A percentile compares a stretch with the other conserved stretches of the same genome.
phyloP scores from a whole-genome alignment of 805 yeast species.

The Starmerella stellata region DNA sequence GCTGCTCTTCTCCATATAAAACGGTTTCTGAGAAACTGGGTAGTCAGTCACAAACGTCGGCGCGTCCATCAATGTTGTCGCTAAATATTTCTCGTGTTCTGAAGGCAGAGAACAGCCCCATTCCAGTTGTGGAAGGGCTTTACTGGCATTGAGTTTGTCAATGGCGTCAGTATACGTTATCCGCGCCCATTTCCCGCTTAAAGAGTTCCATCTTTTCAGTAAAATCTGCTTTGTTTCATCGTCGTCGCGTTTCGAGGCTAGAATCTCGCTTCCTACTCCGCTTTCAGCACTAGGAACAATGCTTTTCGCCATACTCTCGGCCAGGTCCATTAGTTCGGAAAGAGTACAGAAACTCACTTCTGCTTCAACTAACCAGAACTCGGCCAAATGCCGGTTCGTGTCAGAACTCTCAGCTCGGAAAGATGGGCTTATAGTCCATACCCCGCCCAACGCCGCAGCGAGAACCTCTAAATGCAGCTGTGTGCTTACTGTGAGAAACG shows the following conservation, averaged over 20 bases:
- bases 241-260: constrained; percentile 20
- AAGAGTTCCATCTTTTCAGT: constrained; percentile 45
- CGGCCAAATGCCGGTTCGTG: constrained; percentile 79
- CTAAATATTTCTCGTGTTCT: constrained; percentile 83
- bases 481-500: constrained; percentile 74
- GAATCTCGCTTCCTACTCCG: constrained; percentile 15
- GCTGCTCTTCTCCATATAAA: constrained; percentile 56
- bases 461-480: constrained; percentile 79
- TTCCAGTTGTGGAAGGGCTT: constrained; percentile 25
- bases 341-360: constrained; percentile 48
- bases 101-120: constrained; percentile 66
- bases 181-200: constrained; percentile 43
- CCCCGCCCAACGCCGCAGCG: constrained; percentile 55
- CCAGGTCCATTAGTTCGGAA: constrained; percentile 36
- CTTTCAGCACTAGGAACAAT: constrained; percentile 24
- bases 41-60: constrained; percentile 87
- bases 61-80: constrained; percentile 37
- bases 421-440: constrained; percentile 80
- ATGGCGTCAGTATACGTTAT: constrained; percentile 67
- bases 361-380: constrained; percentile 96
- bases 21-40: constrained; percentile 64
- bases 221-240: constrained; percentile 23
- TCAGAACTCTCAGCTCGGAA: constrained; percentile 86
- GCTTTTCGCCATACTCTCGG: constrained; percentile 52
- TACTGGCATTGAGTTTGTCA: constrained; percentile 28